A percentile compares a stretch with the other conserved stretches of the same genome.
These are phyloP conservation scores for Populus simonii DNA, from an alignment of 345 rosid species.

Conservation along the genomic window DNA sequence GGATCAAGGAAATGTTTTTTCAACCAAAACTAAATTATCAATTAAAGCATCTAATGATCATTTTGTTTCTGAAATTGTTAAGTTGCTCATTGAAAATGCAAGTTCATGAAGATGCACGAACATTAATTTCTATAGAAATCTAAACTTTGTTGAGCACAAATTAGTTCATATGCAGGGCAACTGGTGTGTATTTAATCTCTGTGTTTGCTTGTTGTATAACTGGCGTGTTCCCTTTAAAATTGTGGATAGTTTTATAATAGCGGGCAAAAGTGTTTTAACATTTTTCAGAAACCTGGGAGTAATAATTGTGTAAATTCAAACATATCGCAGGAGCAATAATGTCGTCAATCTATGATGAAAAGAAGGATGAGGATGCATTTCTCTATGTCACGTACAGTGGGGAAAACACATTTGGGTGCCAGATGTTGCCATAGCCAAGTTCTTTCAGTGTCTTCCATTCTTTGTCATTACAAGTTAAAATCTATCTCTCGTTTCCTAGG, in stretches of 20 bases:
- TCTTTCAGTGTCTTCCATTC: background rate
- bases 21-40: background rate
- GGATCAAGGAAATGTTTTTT: background rate
- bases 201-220: background rate
- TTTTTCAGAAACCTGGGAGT: background rate
- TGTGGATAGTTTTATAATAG: background rate
- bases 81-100: background rate
- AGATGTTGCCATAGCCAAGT: conserved; percentile 1
- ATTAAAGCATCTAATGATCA: background rate
- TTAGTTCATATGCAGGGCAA: background rate
- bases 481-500: background rate
- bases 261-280: background rate
- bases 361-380: conserved; percentile 82
- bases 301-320: background rate
- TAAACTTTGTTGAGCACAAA: background rate
- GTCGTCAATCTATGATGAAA: conserved; percentile 77
- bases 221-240: background rate
- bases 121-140: background rate
- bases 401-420: conserved; percentile 70
- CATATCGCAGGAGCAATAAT: conserved; percentile 52
- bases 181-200: background rate
- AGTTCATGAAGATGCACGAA: background rate
- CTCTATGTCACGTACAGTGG: conserved; percentile 83
- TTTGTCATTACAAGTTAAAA: background rate
- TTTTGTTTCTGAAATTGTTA: background rate